These are phyloP conservation scores for Amphirosellinia nigrospora DNA, from an alignment of 495 filamentous ascomycete genomes.

Conservation along the genomic window DNA sequence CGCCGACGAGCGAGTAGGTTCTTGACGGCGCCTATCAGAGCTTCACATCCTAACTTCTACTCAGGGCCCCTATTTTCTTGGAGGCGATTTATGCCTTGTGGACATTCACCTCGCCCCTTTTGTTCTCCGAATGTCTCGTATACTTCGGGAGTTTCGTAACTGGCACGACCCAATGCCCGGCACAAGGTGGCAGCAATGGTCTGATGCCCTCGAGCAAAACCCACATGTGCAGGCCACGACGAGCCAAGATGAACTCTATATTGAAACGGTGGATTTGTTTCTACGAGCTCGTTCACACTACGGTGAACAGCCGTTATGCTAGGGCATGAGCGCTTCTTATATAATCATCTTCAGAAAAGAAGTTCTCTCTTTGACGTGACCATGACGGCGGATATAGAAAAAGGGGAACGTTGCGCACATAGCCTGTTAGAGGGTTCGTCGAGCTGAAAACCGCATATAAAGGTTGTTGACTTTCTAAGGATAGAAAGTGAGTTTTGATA, in stretches of 20 bases:
- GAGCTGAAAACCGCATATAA: neutral
- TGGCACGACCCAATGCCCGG: conserved; percentile 77
- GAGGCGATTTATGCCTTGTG: conserved; percentile 72
- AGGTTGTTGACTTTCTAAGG: neutral
- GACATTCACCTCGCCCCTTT: conserved; percentile 92
- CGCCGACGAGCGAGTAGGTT: conserved; percentile 51
- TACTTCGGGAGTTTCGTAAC: conserved; percentile 78
- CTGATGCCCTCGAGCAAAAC: conserved; percentile 80
- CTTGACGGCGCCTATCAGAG: neutral
- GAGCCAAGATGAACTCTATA: conserved; percentile 73
- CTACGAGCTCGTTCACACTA: conserved; percentile 44
- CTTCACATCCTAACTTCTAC: conserved; percentile 32
- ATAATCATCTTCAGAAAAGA: neutral
- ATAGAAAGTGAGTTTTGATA: neutral
- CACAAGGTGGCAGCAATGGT: conserved; percentile 77
- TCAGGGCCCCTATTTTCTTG: conserved; percentile 83
- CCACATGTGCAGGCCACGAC: conserved; percentile 78
- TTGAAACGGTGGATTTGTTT: conserved; percentile 71
- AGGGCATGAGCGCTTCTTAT: neutral
- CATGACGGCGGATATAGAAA: conserved; percentile 12
- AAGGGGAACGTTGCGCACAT: neutral
- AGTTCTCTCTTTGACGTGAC: neutral
- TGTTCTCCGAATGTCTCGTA: conserved; percentile 74
- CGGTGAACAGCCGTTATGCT: conserved; percentile 29
- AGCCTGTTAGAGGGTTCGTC: neutral